These are phyloP conservation scores for Pyropia yezoensis DNA, from an alignment of 23 red algal species.

Conservation along the genomic window DNA sequence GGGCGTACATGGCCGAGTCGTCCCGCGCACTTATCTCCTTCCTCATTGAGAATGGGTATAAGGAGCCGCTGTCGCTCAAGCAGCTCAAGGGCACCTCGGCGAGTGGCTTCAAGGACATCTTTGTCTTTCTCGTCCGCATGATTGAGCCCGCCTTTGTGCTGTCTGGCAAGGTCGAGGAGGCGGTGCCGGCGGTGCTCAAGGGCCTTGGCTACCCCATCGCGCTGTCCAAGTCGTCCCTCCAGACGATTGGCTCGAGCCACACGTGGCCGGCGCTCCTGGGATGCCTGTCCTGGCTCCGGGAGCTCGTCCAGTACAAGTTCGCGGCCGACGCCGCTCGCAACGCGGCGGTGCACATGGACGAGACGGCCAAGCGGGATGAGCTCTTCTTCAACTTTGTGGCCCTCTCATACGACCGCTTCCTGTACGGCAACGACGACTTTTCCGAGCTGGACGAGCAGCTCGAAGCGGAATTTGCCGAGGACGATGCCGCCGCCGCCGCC, in stretches of 20 bases:
- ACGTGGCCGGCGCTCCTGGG: slow-evolving; percentile 92
- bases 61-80: slow-evolving; percentile 82
- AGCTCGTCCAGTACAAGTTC: slow-evolving; percentile 47
- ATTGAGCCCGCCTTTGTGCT: slow-evolving; percentile 83
- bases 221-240: slow-evolving; percentile 67
- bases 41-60: slow-evolving; percentile 76
- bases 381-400: slow-evolving; percentile 38
- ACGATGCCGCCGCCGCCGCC: slow-evolving; percentile 11
- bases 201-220: slow-evolving; percentile 74
- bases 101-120: slow-evolving; percentile 80
- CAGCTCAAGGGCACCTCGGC: slow-evolving; percentile 58
- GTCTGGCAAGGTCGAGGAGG: slow-evolving; percentile 73
- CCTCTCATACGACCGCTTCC: slow-evolving; percentile 36
- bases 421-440: slow-evolving; percentile 47
- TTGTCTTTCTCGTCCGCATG: slow-evolving; percentile 78
- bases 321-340: slow-evolving; percentile 6
- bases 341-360: slow-evolving; percentile 3
- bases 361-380: slow-evolving; percentile 12
- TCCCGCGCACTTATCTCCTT: slow-evolving; percentile 67
- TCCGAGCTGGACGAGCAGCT: slow-evolving; percentile 42
- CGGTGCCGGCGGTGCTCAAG: slow-evolving; percentile 64
- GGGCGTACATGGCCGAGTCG: slow-evolving; percentile 62
- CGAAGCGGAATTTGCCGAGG: not conserved
- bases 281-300: slow-evolving; percentile 71
- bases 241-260: slow-evolving; percentile 82